These are phyloP conservation scores for Wilcoxina mikolae DNA, from an alignment of 495 filamentous ascomycete genomes.

Conservation along the genomic window DNA sequence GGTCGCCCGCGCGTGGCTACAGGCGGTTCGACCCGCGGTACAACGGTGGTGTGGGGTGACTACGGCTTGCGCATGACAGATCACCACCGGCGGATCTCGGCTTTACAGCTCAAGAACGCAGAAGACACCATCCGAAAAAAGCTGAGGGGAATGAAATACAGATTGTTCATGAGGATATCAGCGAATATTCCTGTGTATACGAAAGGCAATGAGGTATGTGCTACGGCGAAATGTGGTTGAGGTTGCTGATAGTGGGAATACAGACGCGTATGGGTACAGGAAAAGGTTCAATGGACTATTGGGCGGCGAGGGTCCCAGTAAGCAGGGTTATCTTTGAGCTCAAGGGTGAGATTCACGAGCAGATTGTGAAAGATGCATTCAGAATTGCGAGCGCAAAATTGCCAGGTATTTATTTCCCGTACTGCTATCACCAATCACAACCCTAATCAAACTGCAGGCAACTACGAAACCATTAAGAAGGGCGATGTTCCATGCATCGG, in stretches of 20 bases:
- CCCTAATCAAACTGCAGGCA: conserved; percentile 38
- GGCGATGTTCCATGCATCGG: conserved; percentile 85
- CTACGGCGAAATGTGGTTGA: neutral
- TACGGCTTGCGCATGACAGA: conserved; percentile 89
- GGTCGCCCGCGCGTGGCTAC: conserved; percentile 77
- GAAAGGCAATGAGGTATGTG: conserved; percentile 71
- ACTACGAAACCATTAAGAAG: conserved; percentile 87
- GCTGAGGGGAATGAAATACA: conserved; percentile 80
- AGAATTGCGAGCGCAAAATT: conserved; percentile 87
- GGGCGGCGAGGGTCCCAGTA: conserved; percentile 75
- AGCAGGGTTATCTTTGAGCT: conserved; percentile 85
- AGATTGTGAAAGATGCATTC: conserved; percentile 87
- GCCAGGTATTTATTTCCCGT: conserved; percentile 49
- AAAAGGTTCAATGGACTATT: conserved; percentile 94
- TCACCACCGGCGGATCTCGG: conserved; percentile 79
- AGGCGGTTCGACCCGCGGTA: conserved; percentile 79
- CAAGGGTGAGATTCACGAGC: conserved; percentile 81
- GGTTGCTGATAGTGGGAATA: neutral
- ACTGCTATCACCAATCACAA: neutral
- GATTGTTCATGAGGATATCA: conserved; percentile 74
- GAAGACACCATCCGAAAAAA: conserved; percentile 83
- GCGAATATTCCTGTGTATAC: conserved; percentile 92
- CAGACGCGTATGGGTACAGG: conserved; percentile 93
- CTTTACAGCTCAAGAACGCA: conserved; percentile 70
- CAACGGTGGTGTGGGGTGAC: conserved; percentile 91